These are phyloP conservation scores for Pestalotiopsis sp. DNA, from an alignment of 2,329 filamentous ascomycete species.

Conservation along the genomic window DNA sequence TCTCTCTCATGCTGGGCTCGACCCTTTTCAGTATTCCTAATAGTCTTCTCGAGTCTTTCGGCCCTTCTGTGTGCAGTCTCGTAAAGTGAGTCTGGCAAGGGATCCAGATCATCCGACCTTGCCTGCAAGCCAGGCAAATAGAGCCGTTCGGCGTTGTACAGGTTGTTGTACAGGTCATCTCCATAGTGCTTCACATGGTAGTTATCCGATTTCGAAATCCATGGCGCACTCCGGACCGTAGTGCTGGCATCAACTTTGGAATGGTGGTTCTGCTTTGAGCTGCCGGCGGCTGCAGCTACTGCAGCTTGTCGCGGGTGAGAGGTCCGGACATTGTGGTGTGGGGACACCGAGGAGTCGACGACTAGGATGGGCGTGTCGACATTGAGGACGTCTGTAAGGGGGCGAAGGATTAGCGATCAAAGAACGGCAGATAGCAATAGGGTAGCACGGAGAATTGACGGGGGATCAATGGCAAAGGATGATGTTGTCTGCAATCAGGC, in stretches of 20 bases:
- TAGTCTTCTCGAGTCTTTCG: constrained; percentile 60
- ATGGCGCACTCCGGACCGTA: background rate
- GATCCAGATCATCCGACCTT: constrained; percentile 48
- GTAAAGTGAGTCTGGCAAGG: constrained; percentile 56
- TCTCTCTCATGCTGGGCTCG: constrained; percentile 67
- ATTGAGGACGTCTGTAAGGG: constrained; percentile 65
- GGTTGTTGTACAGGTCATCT: constrained; percentile 55
- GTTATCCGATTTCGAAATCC: constrained; percentile 15
- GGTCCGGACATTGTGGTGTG: constrained; percentile 38
- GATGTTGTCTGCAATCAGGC: background rate
- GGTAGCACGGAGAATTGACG: background rate
- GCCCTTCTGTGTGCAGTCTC: constrained; percentile 57
- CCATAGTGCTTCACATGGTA: constrained; percentile 52
- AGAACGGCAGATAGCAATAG: constrained; percentile 12
- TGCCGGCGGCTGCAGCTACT: constrained; percentile 16
- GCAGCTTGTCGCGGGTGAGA: constrained; percentile 29
- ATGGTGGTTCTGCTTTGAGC: constrained; percentile 31
- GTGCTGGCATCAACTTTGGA: constrained; percentile 21
- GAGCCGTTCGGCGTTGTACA: constrained; percentile 57
- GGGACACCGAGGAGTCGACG: constrained; percentile 48
- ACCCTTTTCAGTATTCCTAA: constrained; percentile 64
- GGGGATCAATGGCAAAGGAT: constrained; percentile 3
- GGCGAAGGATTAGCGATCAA: constrained; percentile 5
- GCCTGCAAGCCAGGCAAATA: constrained; percentile 55
- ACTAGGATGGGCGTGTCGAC: constrained; percentile 73